These are phyloP conservation scores for Solanum virginianum DNA, from an alignment of 257 asterid species.

Conservation along the genomic window DNA sequence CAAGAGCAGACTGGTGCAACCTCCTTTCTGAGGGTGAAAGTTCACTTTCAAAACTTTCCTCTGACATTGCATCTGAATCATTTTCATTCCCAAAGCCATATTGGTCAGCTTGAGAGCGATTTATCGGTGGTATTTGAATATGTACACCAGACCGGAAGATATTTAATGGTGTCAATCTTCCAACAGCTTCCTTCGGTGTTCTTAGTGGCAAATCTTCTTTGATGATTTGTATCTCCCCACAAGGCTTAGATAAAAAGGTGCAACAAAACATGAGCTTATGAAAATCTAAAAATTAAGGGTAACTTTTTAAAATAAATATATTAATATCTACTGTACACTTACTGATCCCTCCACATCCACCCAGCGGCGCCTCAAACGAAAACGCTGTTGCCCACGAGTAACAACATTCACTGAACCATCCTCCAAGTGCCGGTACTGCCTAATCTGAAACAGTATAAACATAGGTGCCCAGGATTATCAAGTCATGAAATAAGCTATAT, in stretches of 20 bases:
- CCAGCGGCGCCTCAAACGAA: slow-evolving; percentile 78
- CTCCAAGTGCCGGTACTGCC: slow-evolving; percentile 76
- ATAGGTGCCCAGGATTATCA: neutral
- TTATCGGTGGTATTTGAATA: slow-evolving; percentile 8
- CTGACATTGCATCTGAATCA: slow-evolving; percentile 74
- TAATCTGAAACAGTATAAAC: slow-evolving; percentile 40
- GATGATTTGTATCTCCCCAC: slow-evolving; percentile 76
- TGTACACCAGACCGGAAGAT: slow-evolving; percentile 17
- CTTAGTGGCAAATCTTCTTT: slow-evolving; percentile 79
- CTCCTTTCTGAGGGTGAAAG: slow-evolving; percentile 69
- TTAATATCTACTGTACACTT: slow-evolving; percentile 8
- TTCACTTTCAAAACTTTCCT: slow-evolving; percentile 78
- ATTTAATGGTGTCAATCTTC: slow-evolving; percentile 50
- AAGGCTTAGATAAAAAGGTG: slow-evolving; percentile 39
- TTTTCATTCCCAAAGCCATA: slow-evolving; percentile 40
- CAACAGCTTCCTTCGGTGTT: slow-evolving; percentile 82
- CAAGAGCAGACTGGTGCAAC: slow-evolving; percentile 63
- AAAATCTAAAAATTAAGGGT: neutral
- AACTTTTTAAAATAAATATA: too few species aligned
- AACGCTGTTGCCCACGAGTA: slow-evolving; percentile 92
- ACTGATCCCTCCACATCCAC: slow-evolving; percentile 77
- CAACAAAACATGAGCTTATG: neutral
- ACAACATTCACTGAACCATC: slow-evolving; percentile 92
- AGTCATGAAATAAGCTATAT: neutral
- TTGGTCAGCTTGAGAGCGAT: slow-evolving; percentile 10